Evolutionary conservation across 352 stramenopile genomes (phyloP).

Genomic region (Phytophthora cactorum): DNA sequence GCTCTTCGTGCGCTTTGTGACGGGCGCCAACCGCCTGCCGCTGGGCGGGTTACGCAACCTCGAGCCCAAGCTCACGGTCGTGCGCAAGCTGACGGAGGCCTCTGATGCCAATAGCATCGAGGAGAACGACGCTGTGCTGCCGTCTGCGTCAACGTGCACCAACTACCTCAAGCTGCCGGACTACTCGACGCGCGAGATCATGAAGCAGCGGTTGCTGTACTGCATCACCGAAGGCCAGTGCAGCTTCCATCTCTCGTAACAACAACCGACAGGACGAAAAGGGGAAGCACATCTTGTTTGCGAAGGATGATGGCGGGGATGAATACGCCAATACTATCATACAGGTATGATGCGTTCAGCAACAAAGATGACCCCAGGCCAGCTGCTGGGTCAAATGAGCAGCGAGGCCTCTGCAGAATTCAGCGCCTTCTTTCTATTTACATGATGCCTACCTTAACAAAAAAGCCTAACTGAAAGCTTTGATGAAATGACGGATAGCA

Average conservation of each 20-base stretch:
- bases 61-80: constrained; percentile 88
- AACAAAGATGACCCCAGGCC: constrained; percentile 16
- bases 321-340: too few relatives aligned
- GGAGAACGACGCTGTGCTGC: constrained; percentile 61
- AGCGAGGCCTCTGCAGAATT: constrained; percentile 5
- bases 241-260: constrained; percentile 84
- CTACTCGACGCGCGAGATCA: constrained; percentile 81
- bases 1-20: constrained; percentile 92
- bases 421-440: constrained; percentile 11
- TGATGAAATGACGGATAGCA: neutral
- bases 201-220: constrained; percentile 77
- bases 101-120: constrained; percentile 18
- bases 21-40: constrained; percentile 84
- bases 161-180: constrained; percentile 93
- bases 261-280: constrained; percentile 7
- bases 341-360: constrained; percentile 9
- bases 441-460: neutral
- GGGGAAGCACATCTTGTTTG: neutral
- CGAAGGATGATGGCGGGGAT: neutral
- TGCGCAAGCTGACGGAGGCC: constrained; percentile 72
- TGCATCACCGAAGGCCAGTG: constrained; percentile 88
- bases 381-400: constrained; percentile 31
- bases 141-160: constrained; percentile 89
- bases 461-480: too few relatives aligned
- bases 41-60: constrained; percentile 83